Evolutionary conservation across 1,284 basidiomycete species (phyloP).

Genomic region (Leucoagaricus sp.): DNA sequence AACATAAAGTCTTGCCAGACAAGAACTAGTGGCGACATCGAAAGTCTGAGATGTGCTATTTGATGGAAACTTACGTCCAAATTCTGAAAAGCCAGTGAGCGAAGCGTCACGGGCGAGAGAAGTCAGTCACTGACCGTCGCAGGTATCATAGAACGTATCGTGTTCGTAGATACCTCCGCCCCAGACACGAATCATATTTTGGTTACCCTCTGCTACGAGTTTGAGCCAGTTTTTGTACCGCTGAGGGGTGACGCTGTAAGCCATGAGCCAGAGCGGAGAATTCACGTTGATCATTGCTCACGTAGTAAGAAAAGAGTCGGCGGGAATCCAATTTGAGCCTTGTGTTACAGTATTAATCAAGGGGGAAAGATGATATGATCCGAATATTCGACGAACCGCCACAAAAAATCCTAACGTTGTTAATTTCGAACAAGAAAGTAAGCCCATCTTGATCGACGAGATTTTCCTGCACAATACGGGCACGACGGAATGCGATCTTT

Average conservation of each 20-base stretch:
- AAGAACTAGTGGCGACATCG: constrained; percentile 53
- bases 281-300: constrained; percentile 31
- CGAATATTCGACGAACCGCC: constrained; percentile 52
- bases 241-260: constrained; percentile 47
- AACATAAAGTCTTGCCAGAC: constrained; percentile 93
- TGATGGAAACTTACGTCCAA: constrained; percentile 56
- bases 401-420: constrained; percentile 85
- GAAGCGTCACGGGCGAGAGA: constrained; percentile 2
- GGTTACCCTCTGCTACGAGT: constrained; percentile 76
- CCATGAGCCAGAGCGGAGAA: neutral
- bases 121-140: constrained; percentile 56
- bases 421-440: constrained; percentile 88
- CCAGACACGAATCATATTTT: constrained; percentile 85
- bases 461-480: constrained; percentile 72
- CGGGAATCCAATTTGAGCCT: constrained; percentile 94
- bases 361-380: neutral
- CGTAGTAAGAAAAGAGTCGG: constrained; percentile 85
- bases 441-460: constrained; percentile 73
- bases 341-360: neutral
- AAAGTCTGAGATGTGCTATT: neutral
- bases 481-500: constrained; percentile 77
- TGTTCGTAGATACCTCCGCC: constrained; percentile 84
- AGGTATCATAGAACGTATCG: constrained; percentile 77
- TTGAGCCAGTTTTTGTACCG: constrained; percentile 74
- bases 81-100: constrained; percentile 41